Evolutionary conservation across 768 basidiomycete genomes (phyloP), one percentile per base, ranked within the genome.

Genomic region (Boletus reticuloceps): DNA sequence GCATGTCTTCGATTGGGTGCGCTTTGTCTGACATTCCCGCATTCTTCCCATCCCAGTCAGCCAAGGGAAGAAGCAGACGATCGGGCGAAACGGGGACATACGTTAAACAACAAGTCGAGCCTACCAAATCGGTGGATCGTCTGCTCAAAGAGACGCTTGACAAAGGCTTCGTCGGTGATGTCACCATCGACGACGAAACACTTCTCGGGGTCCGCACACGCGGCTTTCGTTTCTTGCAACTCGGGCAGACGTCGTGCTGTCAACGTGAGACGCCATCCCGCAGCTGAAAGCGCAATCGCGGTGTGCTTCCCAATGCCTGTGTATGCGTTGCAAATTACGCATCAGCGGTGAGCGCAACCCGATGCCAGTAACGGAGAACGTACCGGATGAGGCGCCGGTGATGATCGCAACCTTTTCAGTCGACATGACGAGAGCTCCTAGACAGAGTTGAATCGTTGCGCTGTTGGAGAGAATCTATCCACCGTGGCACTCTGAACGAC

Each of bases 321-420:
- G 22, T 8, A 6, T 19, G 1, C 27, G 19, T 13, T 12, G n/a
- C 14, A 41, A 5, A 3, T 39, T 29, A 40, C 27, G 29, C n/a
- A n/a, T n/a, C n/a, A n/a, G n/a, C n/a, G n/a, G n/a, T n/a, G n/a
- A n/a, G n/a, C n/a, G n/a, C n/a, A n/a, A n/a, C 13, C 11, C 10
- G 12, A 40, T 41, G 16, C 22, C 31, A 40, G 10, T 9, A 31
- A 41, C 16, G 9, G 29, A 5, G 14, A 32, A 52, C 40, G 17
- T 55, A 76, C 93, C 92, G 47, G 83, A 85, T 5, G 89, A 91
- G 22, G 89, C 91, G 37, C 93, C 94, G 2, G 92, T 95, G 68
- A 95, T 79, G 60, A 94, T 79, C 5, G 89, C 89, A 40, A 94
- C 88, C 41, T 85, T 83, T 37, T 74, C 78, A 6, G 75, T 72